Evolutionary conservation across 108 stramenopile species (phyloP).

Genomic region (Skeletonema marinoi): DNA sequence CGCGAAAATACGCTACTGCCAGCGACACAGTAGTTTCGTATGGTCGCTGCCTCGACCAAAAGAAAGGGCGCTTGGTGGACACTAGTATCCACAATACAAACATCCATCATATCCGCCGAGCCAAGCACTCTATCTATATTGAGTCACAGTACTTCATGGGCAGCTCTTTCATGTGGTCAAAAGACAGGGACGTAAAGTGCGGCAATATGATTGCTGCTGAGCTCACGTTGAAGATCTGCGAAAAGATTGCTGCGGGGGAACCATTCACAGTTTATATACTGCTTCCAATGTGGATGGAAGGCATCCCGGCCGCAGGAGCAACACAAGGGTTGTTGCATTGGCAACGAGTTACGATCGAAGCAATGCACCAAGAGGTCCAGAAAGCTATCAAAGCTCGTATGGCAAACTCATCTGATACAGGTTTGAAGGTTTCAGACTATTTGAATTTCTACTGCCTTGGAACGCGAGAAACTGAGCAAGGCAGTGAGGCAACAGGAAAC

Average conservation of each 20-base stretch:
- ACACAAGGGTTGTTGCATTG: conserved; percentile 53
- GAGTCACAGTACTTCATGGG: conserved; percentile 65
- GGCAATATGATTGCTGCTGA: conserved; percentile 65
- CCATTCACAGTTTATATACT: conserved; percentile 68
- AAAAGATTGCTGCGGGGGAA: conserved; percentile 59
- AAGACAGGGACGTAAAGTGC: conserved; percentile 45
- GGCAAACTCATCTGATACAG: conserved; percentile 32
- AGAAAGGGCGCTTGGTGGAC: conserved; percentile 48
- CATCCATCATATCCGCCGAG: conserved; percentile 56
- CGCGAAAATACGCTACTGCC: conserved; percentile 30
- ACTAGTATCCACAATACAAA: conserved; percentile 44
- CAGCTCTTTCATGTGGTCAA: conserved; percentile 51
- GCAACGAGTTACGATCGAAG: conserved; percentile 54
- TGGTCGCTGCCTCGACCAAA: conserved; percentile 33
- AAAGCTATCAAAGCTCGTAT: conserved; percentile 31
- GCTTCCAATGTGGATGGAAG: conserved; percentile 66
- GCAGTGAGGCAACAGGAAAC: conserved; percentile 33
- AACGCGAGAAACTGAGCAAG: conserved; percentile 38
- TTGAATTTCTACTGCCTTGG: conserved; percentile 56
- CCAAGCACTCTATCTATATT: conserved; percentile 65
- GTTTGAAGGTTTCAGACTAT: conserved; percentile 52
- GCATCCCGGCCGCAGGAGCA: conserved; percentile 45
- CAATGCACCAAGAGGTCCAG: conserved; percentile 52
- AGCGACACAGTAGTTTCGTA: conserved; percentile 4
- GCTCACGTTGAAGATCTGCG: conserved; percentile 59